Conservation (phyloP, 169 alveolate species). For the Sarcocystis neurona region DNA sequence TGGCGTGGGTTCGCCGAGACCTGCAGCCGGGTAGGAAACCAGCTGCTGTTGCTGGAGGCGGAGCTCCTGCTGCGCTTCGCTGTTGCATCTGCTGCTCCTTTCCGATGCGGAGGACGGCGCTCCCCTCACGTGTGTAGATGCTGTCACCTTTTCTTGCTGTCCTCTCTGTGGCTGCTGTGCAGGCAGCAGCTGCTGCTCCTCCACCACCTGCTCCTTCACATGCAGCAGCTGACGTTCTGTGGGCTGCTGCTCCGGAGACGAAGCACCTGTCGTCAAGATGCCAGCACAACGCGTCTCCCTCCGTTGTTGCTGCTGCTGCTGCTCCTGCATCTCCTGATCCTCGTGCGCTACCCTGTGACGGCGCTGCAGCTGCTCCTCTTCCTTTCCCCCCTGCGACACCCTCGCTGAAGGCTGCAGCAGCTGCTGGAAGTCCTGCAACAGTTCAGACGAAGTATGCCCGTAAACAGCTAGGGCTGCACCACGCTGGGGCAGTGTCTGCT, state of each 20-base stretch:
- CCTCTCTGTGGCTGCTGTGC: not conserved
- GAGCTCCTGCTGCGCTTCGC: not conserved
- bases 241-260: too few relatives aligned
- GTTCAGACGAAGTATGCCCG: too few relatives aligned
- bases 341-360: not conserved
- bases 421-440: not conserved
- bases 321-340: not conserved
- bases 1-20: not conserved
- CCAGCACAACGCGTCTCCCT: not conserved
- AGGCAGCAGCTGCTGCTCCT: not conserved
- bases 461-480: too few relatives aligned
- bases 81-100: not conserved
- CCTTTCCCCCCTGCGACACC: not conserved
- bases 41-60: not conserved
- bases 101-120: not conserved
- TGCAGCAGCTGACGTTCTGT: too few relatives aligned
- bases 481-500: too few relatives aligned
- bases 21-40: not conserved
- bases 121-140: too few relatives aligned
- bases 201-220: not conserved
- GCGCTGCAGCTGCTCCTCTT: not conserved
- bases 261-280: too few relatives aligned
- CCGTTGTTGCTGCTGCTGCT: slow-evolving; percentile 29
- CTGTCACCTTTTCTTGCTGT: not conserved
- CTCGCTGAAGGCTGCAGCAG: not conserved